Conservation (phyloP, 495 filamentous ascomycete species). For the Copromyces sp. region DNA sequence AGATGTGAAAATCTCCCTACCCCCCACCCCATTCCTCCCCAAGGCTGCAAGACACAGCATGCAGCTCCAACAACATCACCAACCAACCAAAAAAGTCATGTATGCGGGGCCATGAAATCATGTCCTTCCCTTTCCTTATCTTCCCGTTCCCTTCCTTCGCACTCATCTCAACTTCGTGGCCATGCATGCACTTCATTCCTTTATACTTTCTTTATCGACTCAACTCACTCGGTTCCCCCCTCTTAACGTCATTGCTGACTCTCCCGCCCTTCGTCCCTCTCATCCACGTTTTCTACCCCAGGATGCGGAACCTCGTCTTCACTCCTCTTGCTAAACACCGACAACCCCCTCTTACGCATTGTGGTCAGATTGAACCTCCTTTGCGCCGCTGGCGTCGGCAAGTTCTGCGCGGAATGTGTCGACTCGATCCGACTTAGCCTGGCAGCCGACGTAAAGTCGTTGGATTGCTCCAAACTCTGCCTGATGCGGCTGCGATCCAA, state of each 20-base stretch:
- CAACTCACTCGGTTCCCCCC: not conserved
- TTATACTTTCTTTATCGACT: not conserved
- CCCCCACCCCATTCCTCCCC: not conserved
- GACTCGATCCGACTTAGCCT: slow-evolving; percentile 77
- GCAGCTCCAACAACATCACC: not conserved
- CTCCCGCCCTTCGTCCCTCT: not conserved
- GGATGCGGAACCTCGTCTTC: not conserved
- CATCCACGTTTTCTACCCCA: not conserved
- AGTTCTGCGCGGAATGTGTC: slow-evolving; percentile 36
- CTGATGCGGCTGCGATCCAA: slow-evolving; percentile 42
- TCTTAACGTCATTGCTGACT: not conserved
- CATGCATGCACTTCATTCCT: not conserved
- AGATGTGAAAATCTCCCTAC: not conserved
- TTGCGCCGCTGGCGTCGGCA: slow-evolving; percentile 7
- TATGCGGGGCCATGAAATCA: not conserved
- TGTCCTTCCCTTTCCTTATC: not conserved
- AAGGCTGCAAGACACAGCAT: not conserved
- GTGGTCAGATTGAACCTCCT: slow-evolving; percentile 23
- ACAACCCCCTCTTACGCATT: slow-evolving; percentile 26
- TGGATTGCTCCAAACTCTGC: slow-evolving; percentile 72
- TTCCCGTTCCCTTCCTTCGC: not conserved
- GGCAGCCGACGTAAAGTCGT: slow-evolving; percentile 83
- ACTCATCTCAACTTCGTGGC: not conserved
- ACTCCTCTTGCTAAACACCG: slow-evolving; percentile 29
- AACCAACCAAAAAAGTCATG: not conserved